Evolutionary conservation across 805 yeast genomes (phyloP).

Genomic region (Brettanomyces naardenensis): DNA sequence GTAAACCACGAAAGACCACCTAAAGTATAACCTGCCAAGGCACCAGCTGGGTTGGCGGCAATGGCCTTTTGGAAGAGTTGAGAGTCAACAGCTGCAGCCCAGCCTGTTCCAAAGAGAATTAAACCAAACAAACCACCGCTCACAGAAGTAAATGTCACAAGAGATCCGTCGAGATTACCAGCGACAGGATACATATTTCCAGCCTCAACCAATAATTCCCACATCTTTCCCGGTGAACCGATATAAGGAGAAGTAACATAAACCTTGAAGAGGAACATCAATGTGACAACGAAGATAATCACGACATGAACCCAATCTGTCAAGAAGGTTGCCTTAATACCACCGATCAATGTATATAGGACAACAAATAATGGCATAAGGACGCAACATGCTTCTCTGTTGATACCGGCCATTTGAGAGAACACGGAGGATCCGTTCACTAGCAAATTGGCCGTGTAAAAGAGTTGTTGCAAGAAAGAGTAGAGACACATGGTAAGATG

Average conservation of each 20-base stretch:
- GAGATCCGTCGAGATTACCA: slow-evolving; percentile 16
- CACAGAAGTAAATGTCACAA: slow-evolving; percentile 20
- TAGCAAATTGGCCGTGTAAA: slow-evolving; percentile 26
- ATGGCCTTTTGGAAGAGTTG: slow-evolving; percentile 31
- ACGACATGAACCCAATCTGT: slow-evolving; percentile 33
- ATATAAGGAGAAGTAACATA: slow-evolving; percentile 23
- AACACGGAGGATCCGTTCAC: slow-evolving; percentile 28
- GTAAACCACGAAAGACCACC: slow-evolving; percentile 41
- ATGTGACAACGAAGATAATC: slow-evolving; percentile 26
- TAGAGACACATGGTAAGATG: slow-evolving; percentile 22
- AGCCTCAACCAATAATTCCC: slow-evolving; percentile 25
- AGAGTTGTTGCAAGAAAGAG: slow-evolving; percentile 21
- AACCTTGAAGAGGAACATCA: slow-evolving; percentile 21
- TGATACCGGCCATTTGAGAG: slow-evolving; percentile 27
- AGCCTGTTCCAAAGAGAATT: slow-evolving; percentile 27
- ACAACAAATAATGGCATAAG: slow-evolving; percentile 30
- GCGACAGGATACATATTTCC: slow-evolving; percentile 13
- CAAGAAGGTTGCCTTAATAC: slow-evolving; percentile 32
- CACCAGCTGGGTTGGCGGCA: slow-evolving; percentile 32
- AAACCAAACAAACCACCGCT: slow-evolving; percentile 23
- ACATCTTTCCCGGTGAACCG: slow-evolving; percentile 29
- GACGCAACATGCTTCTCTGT: slow-evolving; percentile 26
- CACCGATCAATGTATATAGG: slow-evolving; percentile 32
- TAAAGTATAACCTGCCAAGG: slow-evolving; percentile 35
- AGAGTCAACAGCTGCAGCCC: slow-evolving; percentile 28